These are phyloP conservation scores for Fagus crenata DNA, from an alignment of 306 rosid species.

Conservation along the genomic window DNA sequence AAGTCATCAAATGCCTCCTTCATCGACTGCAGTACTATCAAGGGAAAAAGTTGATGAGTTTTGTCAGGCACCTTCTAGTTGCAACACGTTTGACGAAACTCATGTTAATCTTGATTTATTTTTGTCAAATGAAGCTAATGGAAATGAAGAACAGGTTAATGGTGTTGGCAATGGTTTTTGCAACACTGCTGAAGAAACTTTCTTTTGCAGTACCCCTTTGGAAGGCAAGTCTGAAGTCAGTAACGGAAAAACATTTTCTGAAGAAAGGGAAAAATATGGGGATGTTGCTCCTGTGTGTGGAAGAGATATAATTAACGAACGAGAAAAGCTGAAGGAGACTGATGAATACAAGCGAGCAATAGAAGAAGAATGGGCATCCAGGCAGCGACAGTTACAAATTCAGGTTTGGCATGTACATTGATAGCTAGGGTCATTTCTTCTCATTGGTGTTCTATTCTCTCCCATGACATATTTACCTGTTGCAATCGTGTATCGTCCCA, in stretches of 20 bases:
- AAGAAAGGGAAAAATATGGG: slow-evolving; percentile 28
- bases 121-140: not conserved
- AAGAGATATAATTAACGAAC: slow-evolving; percentile 53
- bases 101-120: slow-evolving; percentile 21
- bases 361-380: slow-evolving; percentile 86
- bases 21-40: slow-evolving; percentile 23
- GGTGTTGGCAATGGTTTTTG: not conserved
- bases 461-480: not conserved
- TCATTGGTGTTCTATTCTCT: not conserved
- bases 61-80: slow-evolving; percentile 19
- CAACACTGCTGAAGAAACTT: slow-evolving; percentile 19
- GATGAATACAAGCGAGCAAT: slow-evolving; percentile 77
- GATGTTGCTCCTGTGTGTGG: slow-evolving; percentile 23
- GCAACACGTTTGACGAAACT: slow-evolving; percentile 31
- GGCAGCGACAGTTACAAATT: slow-evolving; percentile 73
- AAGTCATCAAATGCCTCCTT: slow-evolving; percentile 22
- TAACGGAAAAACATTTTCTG: slow-evolving; percentile 14
- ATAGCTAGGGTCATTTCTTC: slow-evolving; percentile 9
- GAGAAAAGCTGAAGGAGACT: slow-evolving; percentile 83
- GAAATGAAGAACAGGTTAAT: not conserved
- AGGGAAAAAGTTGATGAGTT: slow-evolving; percentile 20
- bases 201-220: not conserved
- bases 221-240: slow-evolving; percentile 17
- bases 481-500: not conserved
- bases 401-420: slow-evolving; percentile 56